These are phyloP conservation scores for Cyberlindnera veronae DNA, from an alignment of 805 yeast species.

Conservation along the genomic window DNA sequence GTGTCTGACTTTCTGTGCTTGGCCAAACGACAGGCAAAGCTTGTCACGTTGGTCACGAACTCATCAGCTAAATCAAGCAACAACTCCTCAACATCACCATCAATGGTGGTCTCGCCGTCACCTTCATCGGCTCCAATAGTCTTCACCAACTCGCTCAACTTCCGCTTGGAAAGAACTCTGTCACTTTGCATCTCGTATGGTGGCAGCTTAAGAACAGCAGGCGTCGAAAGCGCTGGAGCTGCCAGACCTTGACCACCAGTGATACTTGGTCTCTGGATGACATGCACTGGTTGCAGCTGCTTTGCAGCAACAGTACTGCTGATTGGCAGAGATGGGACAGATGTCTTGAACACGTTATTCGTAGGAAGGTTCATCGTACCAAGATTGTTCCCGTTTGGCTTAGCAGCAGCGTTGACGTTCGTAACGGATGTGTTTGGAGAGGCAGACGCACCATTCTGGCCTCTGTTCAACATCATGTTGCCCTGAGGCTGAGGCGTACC, in stretches of 20 bases:
- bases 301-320: conserved; percentile 65
- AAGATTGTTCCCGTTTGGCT: conserved; percentile 30
- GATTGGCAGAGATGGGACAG: conserved; percentile 65
- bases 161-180: conserved; percentile 83
- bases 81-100: conserved; percentile 93
- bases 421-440: conserved; percentile 40
- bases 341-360: conserved; percentile 34
- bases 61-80: conserved; percentile 93
- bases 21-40: conserved; percentile 92
- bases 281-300: conserved; percentile 60
- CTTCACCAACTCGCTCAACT: conserved; percentile 80
- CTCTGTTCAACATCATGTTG: conserved; percentile 9
- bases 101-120: conserved; percentile 85
- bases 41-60: conserved; percentile 84
- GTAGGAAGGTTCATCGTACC: conserved; percentile 26
- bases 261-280: conserved; percentile 76
- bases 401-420: conserved; percentile 48
- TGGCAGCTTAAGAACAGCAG: conserved; percentile 72
- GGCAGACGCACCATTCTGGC: conserved; percentile 21
- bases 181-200: conserved; percentile 79
- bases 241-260: conserved; percentile 79
- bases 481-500: conserved; percentile 22
- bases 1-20: conserved; percentile 89
- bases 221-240: conserved; percentile 69
- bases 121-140: conserved; percentile 84